A percentile compares a stretch with the other conserved stretches of the same genome.
These are phyloP conservation scores for Metarhizium rileyi DNA, from an alignment of 2,329 filamentous ascomycete genomes.

Conservation along the genomic window DNA sequence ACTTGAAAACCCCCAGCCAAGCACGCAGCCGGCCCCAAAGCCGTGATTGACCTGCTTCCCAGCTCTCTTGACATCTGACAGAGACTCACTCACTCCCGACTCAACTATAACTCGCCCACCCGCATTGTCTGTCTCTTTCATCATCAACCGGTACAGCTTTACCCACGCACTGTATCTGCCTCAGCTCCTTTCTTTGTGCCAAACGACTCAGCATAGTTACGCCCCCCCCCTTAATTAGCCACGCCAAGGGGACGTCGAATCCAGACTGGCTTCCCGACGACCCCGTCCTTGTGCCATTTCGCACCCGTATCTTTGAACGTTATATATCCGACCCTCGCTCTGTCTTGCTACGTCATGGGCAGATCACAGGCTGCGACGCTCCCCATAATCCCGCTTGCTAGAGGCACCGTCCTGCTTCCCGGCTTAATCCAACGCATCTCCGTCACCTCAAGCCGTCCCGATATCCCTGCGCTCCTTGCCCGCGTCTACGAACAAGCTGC, in stretches of 20 bases:
- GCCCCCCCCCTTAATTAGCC: neutral
- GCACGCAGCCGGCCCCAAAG: too few relatives aligned
- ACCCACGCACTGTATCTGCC: neutral
- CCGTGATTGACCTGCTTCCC: too few relatives aligned
- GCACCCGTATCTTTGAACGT: neutral
- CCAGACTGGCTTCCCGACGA: neutral
- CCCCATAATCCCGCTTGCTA: conserved; percentile 73
- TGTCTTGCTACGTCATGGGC: conserved; percentile 22
- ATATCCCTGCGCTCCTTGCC: conserved; percentile 80
- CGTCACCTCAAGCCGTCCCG: conserved; percentile 67
- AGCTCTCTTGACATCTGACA: too few relatives aligned
- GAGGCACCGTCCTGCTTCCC: conserved; percentile 73
- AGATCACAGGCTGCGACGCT: conserved; percentile 39
- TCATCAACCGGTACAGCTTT: neutral
- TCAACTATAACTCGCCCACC: neutral
- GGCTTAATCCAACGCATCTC: conserved; percentile 78
- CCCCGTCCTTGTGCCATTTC: neutral
- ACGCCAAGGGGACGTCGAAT: conserved; percentile 1
- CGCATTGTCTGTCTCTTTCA: neutral
- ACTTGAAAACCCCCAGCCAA: too few relatives aligned
- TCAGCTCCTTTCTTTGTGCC: neutral
- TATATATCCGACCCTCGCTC: neutral
- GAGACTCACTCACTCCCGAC: neutral
- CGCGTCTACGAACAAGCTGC: conserved; percentile 71
- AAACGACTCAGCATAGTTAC: neutral